Percentiles rank a stretch among this genome's conserved stretches.
Evolutionary conservation across 1,284 basidiomycete species (phyloP).

Genomic region (Papiliotrema laurentii): DNA sequence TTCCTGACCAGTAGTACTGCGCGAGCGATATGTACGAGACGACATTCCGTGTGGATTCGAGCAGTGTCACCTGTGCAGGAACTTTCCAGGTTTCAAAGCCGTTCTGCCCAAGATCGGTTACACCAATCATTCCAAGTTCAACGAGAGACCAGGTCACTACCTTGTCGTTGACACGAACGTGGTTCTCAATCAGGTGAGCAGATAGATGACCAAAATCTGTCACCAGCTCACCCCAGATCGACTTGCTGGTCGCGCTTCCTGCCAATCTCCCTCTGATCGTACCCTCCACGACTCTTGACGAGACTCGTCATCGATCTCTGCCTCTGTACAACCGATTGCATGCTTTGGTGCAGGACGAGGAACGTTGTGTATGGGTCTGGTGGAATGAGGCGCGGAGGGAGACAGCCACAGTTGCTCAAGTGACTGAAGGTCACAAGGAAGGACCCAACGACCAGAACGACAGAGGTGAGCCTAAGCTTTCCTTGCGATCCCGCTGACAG

Average conservation of each 20-base stretch:
- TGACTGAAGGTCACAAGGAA: slow-evolving; percentile 22
- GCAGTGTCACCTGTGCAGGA: slow-evolving; percentile 60
- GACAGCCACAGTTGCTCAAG: slow-evolving; percentile 39
- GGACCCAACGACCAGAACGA: slow-evolving; percentile 86
- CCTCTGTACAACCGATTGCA: slow-evolving; percentile 90
- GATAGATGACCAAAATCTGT: background rate
- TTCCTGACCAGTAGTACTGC: slow-evolving; percentile 60
- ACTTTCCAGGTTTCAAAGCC: slow-evolving; percentile 46
- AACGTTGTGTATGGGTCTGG: slow-evolving; percentile 72
- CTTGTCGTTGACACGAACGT: slow-evolving; percentile 94
- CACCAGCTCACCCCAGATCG: slow-evolving; percentile 61
- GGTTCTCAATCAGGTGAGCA: slow-evolving; percentile 76
- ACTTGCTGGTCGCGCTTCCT: slow-evolving; percentile 78
- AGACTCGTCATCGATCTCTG: slow-evolving; percentile 89
- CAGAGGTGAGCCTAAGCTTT: slow-evolving; percentile 56
- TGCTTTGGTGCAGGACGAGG: slow-evolving; percentile 71
- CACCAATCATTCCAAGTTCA: slow-evolving; percentile 49
- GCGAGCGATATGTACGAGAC: slow-evolving; percentile 89
- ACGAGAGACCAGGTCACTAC: slow-evolving; percentile 59
- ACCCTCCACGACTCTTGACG: slow-evolving; percentile 91
- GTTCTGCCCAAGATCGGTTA: slow-evolving; percentile 57
- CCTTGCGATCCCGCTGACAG: background rate
- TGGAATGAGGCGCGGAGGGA: slow-evolving; percentile 83
- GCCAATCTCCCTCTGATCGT: slow-evolving; percentile 70
- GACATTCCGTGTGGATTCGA: slow-evolving; percentile 88